Conservation (phyloP, 495 filamentous ascomycete genomes). For the Pyrenula massariospora region DNA sequence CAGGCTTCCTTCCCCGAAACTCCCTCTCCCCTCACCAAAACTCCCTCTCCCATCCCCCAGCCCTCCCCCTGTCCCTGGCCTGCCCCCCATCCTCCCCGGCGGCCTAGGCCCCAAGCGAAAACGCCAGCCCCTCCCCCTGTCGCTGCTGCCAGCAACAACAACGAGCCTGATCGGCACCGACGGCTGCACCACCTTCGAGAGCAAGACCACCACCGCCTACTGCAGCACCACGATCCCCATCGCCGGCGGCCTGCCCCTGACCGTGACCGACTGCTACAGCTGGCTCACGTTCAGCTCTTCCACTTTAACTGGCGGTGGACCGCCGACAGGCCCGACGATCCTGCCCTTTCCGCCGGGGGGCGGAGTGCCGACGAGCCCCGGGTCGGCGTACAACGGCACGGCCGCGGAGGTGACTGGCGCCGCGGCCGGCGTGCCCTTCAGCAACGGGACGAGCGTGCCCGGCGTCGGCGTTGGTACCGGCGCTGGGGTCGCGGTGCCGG, state of each 20-base stretch:
- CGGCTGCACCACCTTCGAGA: slow-evolving; percentile 1
- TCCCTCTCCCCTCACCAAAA: neutral
- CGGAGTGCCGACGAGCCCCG: neutral
- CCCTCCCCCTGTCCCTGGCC: neutral
- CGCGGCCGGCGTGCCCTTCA: too few species aligned
- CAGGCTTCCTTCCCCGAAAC: neutral
- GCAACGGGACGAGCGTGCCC: too few species aligned
- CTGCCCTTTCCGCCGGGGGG: neutral
- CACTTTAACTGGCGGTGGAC: neutral
- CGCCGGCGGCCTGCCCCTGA: neutral
- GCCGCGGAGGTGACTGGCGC: too few species aligned
- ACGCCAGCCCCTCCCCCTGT: slow-evolving; percentile 1
- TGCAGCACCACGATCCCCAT: slow-evolving; percentile 5
- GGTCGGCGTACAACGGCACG: neutral
- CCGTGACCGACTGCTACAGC: slow-evolving; percentile 6
- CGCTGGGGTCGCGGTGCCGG: too few species aligned
- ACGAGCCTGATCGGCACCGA: neutral
- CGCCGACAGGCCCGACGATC: neutral
- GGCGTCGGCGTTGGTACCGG: too few species aligned
- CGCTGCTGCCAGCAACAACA: neutral
- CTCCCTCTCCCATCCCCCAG: neutral
- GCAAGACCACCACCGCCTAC: slow-evolving; percentile 1
- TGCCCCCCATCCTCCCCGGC: neutral
- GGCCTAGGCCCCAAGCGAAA: neutral
- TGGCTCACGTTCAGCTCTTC: slow-evolving; percentile 4